Percentiles rank a stretch among this genome's conserved stretches.
Conservation (phyloP, 2,329 filamentous ascomycete species). For the Eurotiales sp. region DNA sequence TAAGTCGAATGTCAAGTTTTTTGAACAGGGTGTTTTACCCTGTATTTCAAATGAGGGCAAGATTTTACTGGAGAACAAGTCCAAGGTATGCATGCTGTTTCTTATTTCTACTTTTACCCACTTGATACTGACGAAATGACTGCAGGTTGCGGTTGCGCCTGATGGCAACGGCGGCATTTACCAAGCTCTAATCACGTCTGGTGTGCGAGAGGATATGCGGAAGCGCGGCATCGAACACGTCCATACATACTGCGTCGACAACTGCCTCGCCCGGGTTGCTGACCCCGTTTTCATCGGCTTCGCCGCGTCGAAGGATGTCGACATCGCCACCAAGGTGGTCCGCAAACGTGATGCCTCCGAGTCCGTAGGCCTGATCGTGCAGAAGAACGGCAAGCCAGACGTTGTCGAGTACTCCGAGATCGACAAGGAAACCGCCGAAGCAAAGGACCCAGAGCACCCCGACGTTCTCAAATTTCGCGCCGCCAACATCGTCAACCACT, state of each 20-base stretch:
- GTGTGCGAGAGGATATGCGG: conserved; percentile 81
- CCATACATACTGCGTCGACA: conserved; percentile 97
- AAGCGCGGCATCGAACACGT: conserved; percentile 89
- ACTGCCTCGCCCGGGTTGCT: conserved; percentile 98
- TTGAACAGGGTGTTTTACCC: conserved; percentile 93
- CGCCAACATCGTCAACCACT: conserved; percentile 99
- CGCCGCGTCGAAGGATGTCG: conserved; percentile 78
- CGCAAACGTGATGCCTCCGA: conserved; percentile 96
- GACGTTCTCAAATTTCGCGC: conserved; percentile 91
- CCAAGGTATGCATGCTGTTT: conserved; percentile 54
- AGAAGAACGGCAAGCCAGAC: conserved; percentile 93
- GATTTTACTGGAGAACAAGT: conserved; percentile 88
- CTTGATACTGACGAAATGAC: conserved; percentile 11
- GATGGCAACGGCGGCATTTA: conserved; percentile 98
- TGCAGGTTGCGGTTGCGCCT: conserved; percentile 78
- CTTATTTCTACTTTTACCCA: neutral
- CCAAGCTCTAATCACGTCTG: conserved; percentile 76
- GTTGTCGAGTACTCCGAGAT: conserved; percentile 99
- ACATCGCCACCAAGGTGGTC: conserved; percentile 98
- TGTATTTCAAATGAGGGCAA: conserved; percentile 98
- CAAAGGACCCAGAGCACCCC: conserved; percentile 74
- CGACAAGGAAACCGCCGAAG: conserved; percentile 80
- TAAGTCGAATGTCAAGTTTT: conserved; percentile 82
- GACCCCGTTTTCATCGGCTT: conserved; percentile 96
- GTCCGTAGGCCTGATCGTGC: conserved; percentile 88